Base-by-base conservation (phyloP, 2,329 filamentous ascomycete species). In the Cryphonectria radicalis region DNA sequence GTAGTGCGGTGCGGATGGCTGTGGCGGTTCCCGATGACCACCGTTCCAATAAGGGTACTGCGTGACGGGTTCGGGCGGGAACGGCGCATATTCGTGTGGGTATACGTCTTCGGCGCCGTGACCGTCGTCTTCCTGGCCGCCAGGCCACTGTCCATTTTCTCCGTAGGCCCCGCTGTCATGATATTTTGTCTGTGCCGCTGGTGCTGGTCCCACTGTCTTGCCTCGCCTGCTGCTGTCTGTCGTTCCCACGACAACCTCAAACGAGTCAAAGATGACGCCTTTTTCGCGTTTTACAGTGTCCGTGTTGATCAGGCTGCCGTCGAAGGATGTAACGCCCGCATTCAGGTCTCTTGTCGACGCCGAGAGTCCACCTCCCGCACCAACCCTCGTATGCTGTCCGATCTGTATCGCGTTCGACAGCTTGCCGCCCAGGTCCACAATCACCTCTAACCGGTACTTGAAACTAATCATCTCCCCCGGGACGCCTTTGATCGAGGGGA, bases 381-480 rank as follows among this genome's bases (percentile, higher is more conserved):
- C 84, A 76, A 80, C 81, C 77, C 82, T 82, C 77, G 83, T 75
- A 74, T 86, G 78, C 83, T 88, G 88, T 25, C 88, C 88, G 59
- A 90, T 87, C 76, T 94, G 91, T 66, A 89, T 81, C 74, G 94
- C 90, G n/a, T 89, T 89, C 1, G 91, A 89, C 57, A 98, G 83
- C 78, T 94, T 96, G 53, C 95, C 95, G 63, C 96, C 95, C 0
- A 98, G 86, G 78, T 99, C 96, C 32, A 98, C 89, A 40, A 98
- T 91, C 2, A 98, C 93, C 80, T 99, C 96, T 28, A 98, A 88
- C 75, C 95, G 93, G 78, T 99, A 98, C 75, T 92, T 93, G 84
- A 99, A 98, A 76, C 91, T 94, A 74, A 99, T 96, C 91, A 98
- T 96, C 46, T 93, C 91, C 4, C 95, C 94, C 0, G 96, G 96